Conservation (phyloP, 257 asterid genomes). For the Solanum etuberosum region DNA sequence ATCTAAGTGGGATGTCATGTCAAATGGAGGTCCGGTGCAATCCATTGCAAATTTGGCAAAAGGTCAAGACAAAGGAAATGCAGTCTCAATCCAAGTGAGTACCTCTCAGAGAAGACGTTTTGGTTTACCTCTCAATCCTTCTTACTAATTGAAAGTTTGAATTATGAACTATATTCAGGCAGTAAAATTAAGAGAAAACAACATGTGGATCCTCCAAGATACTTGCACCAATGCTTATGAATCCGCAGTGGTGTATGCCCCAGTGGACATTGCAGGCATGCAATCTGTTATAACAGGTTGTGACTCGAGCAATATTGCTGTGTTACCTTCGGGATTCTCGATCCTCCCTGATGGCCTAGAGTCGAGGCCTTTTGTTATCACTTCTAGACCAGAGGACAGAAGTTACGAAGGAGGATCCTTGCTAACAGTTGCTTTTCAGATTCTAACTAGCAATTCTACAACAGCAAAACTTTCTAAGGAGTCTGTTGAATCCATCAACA, state of each 20-base stretch:
- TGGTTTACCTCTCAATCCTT: not conserved
- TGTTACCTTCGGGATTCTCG: slow-evolving; percentile 73
- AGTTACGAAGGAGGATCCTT: slow-evolving; percentile 68
- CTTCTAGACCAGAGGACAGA: slow-evolving; percentile 54
- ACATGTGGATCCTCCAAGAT: slow-evolving; percentile 71
- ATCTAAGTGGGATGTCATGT: slow-evolving; percentile 46
- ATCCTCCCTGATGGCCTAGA: slow-evolving; percentile 72
- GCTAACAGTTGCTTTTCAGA: slow-evolving; percentile 58
- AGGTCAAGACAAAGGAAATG: slow-evolving; percentile 74
- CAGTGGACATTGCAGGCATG: slow-evolving; percentile 56
- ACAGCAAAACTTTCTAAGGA: slow-evolving; percentile 35
- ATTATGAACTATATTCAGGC: slow-evolving; percentile 25
- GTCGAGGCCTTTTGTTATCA: slow-evolving; percentile 49
- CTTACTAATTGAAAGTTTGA: not conserved
- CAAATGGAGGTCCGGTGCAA: slow-evolving; percentile 38
- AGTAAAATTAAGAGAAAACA: slow-evolving; percentile 27
- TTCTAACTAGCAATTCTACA: slow-evolving; percentile 47
- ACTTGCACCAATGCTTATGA: slow-evolving; percentile 49
- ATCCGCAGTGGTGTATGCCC: slow-evolving; percentile 60
- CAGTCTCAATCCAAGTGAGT: slow-evolving; percentile 62
- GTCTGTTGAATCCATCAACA: slow-evolving; percentile 52
- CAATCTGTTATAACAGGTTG: slow-evolving; percentile 75
- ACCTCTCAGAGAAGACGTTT: not conserved
- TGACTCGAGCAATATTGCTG: slow-evolving; percentile 56
- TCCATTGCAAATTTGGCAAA: slow-evolving; percentile 60